These are phyloP conservation scores for Cardamine occulta DNA, from an alignment of 345 rosid genomes.

Conservation along the genomic window DNA sequence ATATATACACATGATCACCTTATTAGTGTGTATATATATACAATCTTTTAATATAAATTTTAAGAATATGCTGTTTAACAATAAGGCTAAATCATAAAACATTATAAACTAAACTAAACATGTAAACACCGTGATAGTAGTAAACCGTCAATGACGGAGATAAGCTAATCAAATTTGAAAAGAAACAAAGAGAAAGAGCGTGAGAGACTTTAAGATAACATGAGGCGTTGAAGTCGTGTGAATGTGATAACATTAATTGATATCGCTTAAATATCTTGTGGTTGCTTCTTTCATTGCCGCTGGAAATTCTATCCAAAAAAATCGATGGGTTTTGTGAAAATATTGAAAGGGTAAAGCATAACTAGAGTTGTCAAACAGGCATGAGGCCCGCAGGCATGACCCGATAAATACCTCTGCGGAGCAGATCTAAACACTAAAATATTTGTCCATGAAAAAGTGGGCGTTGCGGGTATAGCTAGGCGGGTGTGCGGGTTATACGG, in stretches of 20 bases:
- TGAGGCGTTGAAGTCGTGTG: not conserved
- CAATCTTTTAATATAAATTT: too few species aligned
- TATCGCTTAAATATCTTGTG: not conserved
- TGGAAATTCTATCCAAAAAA: not conserved
- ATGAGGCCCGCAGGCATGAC: too few species aligned
- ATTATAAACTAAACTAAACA: not conserved
- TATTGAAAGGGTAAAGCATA: not conserved
- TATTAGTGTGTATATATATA: not conserved
- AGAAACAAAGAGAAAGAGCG: not conserved
- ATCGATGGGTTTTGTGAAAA: not conserved
- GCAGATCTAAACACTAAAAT: too few species aligned
- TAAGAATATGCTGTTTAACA: not conserved
- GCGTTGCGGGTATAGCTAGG: too few species aligned
- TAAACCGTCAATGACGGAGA: not conserved
- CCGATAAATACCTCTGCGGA: too few species aligned
- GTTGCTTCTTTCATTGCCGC: not conserved
- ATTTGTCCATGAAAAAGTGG: too few species aligned
- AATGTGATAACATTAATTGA: not conserved
- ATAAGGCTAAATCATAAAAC: not conserved
- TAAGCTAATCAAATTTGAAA: not conserved
- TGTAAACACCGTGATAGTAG: not conserved
- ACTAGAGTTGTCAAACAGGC: too few species aligned
- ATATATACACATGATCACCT: not conserved
- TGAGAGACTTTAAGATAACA: not conserved
- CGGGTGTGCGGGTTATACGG: too few species aligned